phyloP scores from a whole-genome alignment of 805 yeast genomes.

The Metschnikowia dekortorum region DNA sequence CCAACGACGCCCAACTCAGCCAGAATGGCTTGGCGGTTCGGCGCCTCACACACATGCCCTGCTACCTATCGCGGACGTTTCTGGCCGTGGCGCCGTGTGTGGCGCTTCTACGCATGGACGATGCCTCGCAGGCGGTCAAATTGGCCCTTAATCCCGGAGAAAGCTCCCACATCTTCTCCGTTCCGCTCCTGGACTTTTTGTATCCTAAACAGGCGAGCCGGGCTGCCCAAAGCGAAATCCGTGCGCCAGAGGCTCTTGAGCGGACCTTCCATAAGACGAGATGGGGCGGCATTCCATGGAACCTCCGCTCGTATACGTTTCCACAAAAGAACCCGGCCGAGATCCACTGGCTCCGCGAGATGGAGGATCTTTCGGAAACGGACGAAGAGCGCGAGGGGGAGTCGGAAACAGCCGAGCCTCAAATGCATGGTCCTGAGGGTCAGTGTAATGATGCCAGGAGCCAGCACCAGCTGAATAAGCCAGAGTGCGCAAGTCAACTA shows the following conservation, averaged over 20 bases:
- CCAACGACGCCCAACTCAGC: constrained; percentile 38
- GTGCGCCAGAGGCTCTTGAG: constrained; percentile 28
- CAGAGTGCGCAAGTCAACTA: too few relatives aligned
- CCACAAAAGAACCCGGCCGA: constrained; percentile 53
- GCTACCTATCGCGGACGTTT: constrained; percentile 76
- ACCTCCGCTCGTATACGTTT: constrained; percentile 56
- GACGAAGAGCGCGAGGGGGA: constrained; percentile 31
- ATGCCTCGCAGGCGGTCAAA: constrained; percentile 22
- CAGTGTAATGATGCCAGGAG: neutral
- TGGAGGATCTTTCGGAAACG: constrained; percentile 53
- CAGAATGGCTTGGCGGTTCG: constrained; percentile 57
- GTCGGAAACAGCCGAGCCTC: constrained; percentile 27
- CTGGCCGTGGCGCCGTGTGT: constrained; percentile 80
- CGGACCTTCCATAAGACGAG: constrained; percentile 33
- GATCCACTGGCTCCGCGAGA: constrained; percentile 57
- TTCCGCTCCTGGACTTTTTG: constrained; percentile 61
- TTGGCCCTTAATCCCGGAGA: constrained; percentile 71
- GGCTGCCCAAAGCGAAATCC: constrained; percentile 18
- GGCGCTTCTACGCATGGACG: constrained; percentile 50
- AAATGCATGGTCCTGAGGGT: neutral
- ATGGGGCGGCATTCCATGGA: constrained; percentile 77
- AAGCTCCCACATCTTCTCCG: constrained; percentile 63
- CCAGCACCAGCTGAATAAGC: neutral
- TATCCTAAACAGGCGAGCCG: constrained; percentile 22
- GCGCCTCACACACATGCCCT: constrained; percentile 61